phyloP scores from a whole-genome alignment of 1,284 basidiomycete species.

The Ustilago xerochloae region DNA sequence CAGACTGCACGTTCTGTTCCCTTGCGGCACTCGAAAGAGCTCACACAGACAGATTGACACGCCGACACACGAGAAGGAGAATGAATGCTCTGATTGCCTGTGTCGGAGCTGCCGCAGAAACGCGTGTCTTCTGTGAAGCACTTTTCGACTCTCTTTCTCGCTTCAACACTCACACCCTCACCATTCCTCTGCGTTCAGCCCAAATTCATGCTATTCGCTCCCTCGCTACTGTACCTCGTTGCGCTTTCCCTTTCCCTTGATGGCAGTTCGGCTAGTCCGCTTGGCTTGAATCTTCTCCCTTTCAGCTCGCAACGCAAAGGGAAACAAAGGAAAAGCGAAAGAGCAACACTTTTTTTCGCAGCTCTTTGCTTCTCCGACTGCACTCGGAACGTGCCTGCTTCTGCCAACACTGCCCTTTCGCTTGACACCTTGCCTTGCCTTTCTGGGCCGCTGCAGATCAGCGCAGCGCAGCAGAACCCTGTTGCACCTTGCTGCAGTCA shows the following conservation, averaged over 20 bases:
- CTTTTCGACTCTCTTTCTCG: neutral
- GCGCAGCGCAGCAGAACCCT: neutral
- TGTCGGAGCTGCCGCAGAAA: neutral
- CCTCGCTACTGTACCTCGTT: neutral
- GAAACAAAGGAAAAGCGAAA: too few relatives aligned
- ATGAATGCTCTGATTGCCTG: too few relatives aligned
- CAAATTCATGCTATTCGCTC: neutral
- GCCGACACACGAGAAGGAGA: too few relatives aligned
- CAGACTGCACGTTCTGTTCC: neutral
- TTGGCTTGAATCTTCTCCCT: neutral
- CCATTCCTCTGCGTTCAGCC: constrained; percentile 3
- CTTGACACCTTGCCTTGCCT: too few relatives aligned
- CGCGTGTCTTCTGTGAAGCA: neutral
- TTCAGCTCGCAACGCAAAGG: neutral
- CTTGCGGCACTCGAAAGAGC: neutral
- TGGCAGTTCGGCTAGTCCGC: neutral
- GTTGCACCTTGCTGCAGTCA: neutral
- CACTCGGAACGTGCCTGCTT: constrained; percentile 16
- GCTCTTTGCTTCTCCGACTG: constrained; percentile 9
- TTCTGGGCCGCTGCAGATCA: neutral
- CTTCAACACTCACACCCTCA: neutral
- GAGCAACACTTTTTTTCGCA: neutral
- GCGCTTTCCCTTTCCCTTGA: neutral
- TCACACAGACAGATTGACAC: too few relatives aligned
- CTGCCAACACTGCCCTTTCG: neutral